Conservation (phyloP, 2,329 filamentous ascomycete genomes). For the Ophiostoma quercus region DNA sequence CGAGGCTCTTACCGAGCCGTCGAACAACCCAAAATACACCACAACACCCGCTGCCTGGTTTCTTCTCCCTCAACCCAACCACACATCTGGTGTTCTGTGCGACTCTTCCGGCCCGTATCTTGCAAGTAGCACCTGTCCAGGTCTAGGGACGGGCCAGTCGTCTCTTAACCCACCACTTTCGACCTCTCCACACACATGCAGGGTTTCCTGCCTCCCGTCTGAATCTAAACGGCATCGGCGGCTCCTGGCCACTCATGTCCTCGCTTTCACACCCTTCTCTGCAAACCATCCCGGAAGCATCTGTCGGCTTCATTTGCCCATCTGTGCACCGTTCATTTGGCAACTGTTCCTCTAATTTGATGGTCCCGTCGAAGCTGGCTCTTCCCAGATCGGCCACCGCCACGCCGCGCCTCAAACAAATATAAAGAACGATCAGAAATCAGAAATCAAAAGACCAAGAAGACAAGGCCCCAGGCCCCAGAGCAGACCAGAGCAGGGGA, state of each 20-base stretch:
- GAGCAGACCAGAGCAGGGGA: neutral
- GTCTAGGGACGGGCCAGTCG: constrained; percentile 11
- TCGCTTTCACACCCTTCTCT: neutral
- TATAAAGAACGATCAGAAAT: neutral
- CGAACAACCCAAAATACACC: neutral
- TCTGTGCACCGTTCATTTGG: neutral
- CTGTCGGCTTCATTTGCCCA: neutral
- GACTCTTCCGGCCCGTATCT: constrained; percentile 9
- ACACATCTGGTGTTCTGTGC: constrained; percentile 3
- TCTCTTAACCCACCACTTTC: neutral
- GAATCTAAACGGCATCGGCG: constrained; percentile 14
- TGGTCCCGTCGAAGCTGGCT: neutral
- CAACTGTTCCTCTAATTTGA: neutral
- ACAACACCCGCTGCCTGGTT: neutral
- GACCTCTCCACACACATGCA: constrained; percentile 17
- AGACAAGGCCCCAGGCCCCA: neutral
- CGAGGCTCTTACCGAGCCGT: neutral
- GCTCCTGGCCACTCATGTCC: constrained; percentile 10
- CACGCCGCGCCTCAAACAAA: neutral
- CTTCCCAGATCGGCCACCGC: neutral
- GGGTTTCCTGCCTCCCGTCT: constrained; percentile 14
- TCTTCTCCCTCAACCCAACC: neutral
- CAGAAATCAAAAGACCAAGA: constrained; percentile 5
- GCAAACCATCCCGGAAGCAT: neutral
- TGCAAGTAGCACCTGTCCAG: constrained; percentile 12